A percentile compares a stretch with the other conserved stretches of the same genome.
Evolutionary conservation across 2,329 filamentous ascomycete species (phyloP).

Genomic region (Herpotrichia juniperi): DNA sequence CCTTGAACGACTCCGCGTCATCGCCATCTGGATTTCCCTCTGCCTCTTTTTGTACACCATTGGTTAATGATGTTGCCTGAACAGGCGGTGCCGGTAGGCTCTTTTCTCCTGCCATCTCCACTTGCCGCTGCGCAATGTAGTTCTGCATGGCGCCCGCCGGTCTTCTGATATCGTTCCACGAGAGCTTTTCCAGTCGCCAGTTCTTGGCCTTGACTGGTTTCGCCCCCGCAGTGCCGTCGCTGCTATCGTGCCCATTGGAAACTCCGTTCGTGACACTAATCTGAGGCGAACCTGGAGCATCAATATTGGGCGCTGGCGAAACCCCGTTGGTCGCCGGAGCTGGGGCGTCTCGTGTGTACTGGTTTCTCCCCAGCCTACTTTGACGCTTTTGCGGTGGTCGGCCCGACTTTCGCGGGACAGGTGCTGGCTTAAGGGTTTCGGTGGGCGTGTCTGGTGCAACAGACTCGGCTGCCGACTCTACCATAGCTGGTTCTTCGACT

Average conservation of each 20-base stretch:
- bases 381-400: conserved; percentile 41
- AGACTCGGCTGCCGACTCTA: conserved; percentile 28
- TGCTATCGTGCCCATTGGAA: conserved; percentile 55
- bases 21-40: conserved; percentile 51
- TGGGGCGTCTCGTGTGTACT: conserved; percentile 43
- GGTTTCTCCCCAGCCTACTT: conserved; percentile 45
- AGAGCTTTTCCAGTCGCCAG: conserved; percentile 65
- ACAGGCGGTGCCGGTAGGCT: conserved; percentile 31
- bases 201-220: conserved; percentile 65
- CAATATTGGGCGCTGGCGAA: conserved; percentile 35
- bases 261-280: conserved; percentile 36
- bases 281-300: conserved; percentile 39
- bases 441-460: conserved; percentile 31
- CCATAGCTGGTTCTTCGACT: conserved; percentile 34
- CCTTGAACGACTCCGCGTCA: conserved; percentile 63
- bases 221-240: conserved; percentile 62
- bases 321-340: conserved; percentile 39
- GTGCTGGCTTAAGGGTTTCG: conserved; percentile 31
- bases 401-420: conserved; percentile 39
- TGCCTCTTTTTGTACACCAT: conserved; percentile 24
- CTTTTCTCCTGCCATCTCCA: conserved; percentile 76
- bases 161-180: conserved; percentile 86
- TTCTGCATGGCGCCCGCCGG: conserved; percentile 84
- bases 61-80: conserved; percentile 23
- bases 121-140: conserved; percentile 86